A percentile compares a stretch with the other conserved stretches of the same genome.
phyloP scores from a whole-genome alignment of 2,329 filamentous ascomycete genomes.

The Ceratocystis harringtonii region DNA sequence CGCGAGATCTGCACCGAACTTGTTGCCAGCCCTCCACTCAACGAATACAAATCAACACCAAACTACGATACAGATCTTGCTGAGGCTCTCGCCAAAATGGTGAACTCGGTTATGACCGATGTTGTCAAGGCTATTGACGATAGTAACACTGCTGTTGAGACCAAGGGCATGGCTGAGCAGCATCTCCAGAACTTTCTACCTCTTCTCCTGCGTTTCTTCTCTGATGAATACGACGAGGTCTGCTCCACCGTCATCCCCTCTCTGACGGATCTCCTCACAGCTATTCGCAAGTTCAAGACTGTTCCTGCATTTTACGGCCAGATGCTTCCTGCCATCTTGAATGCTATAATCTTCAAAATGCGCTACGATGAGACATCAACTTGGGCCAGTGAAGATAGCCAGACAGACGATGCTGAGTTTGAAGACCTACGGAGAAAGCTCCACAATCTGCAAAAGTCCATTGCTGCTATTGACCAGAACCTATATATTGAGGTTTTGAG shows the following conservation, averaged over 20 bases:
- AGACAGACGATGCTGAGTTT: conserved; percentile 94
- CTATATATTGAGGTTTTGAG: conserved; percentile 83
- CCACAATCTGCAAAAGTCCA: conserved; percentile 80
- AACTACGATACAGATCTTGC: conserved; percentile 92
- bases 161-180: conserved; percentile 60
- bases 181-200: conserved; percentile 73
- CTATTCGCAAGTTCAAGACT: conserved; percentile 65
- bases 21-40: conserved; percentile 64
- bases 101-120: conserved; percentile 79
- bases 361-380: conserved; percentile 87
- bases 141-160: conserved; percentile 41
- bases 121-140: conserved; percentile 77
- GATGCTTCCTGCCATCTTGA: conserved; percentile 75
- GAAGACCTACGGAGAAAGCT: conserved; percentile 83
- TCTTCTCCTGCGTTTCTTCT: conserved; percentile 82
- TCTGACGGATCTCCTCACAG: conserved; percentile 80
- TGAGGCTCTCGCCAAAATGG: conserved; percentile 86
- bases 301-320: conserved; percentile 61
- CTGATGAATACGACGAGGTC: conserved; percentile 95
- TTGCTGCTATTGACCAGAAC: conserved; percentile 74
- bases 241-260: conserved; percentile 92
- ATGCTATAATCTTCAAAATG: conserved; percentile 91
- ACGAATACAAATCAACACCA: conserved; percentile 62
- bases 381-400: conserved; percentile 88
- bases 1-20: conserved; percentile 74